These are phyloP conservation scores for Phytophthora pistaciae DNA, from an alignment of 352 stramenopile genomes.

Conservation along the genomic window DNA sequence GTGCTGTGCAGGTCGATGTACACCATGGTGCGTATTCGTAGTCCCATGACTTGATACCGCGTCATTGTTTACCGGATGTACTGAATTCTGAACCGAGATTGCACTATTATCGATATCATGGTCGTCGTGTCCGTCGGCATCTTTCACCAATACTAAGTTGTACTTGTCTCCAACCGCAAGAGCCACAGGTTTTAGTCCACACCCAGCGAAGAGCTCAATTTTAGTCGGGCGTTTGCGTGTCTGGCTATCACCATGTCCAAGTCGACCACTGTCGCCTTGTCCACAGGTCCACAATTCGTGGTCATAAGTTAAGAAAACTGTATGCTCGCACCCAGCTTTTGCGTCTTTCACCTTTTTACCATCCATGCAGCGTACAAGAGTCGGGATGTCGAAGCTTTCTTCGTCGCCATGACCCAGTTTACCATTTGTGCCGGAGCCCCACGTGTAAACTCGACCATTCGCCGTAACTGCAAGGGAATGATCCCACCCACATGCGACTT, in stretches of 20 bases:
- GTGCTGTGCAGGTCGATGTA: constrained; percentile 1
- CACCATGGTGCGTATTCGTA: not conserved
- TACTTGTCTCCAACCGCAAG: constrained; percentile 91
- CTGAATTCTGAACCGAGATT: constrained; percentile 7
- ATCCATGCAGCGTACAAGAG: constrained; percentile 51
- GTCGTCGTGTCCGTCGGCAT: constrained; percentile 31
- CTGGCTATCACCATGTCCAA: constrained; percentile 76
- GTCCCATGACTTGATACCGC: not conserved
- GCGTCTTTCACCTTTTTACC: constrained; percentile 68
- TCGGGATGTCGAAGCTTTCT: constrained; percentile 78
- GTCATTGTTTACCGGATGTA: not conserved
- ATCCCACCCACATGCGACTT: constrained; percentile 83
- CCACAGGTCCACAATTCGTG: constrained; percentile 85
- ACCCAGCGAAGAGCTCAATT: constrained; percentile 66
- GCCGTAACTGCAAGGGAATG: constrained; percentile 80
- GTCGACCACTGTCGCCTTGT: constrained; percentile 80
- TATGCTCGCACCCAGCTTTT: constrained; percentile 87
- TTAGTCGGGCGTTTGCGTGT: constrained; percentile 69
- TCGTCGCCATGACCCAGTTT: constrained; percentile 88
- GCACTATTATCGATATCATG: not conserved
- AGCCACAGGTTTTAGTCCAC: constrained; percentile 62
- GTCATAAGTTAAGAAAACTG: constrained; percentile 62
- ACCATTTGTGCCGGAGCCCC: constrained; percentile 83
- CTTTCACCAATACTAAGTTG: constrained; percentile 78
- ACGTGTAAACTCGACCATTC: constrained; percentile 73